phyloP scores from a whole-genome alignment of 2,329 filamentous ascomycete genomes.

The Pseudocercospora ulei region DNA sequence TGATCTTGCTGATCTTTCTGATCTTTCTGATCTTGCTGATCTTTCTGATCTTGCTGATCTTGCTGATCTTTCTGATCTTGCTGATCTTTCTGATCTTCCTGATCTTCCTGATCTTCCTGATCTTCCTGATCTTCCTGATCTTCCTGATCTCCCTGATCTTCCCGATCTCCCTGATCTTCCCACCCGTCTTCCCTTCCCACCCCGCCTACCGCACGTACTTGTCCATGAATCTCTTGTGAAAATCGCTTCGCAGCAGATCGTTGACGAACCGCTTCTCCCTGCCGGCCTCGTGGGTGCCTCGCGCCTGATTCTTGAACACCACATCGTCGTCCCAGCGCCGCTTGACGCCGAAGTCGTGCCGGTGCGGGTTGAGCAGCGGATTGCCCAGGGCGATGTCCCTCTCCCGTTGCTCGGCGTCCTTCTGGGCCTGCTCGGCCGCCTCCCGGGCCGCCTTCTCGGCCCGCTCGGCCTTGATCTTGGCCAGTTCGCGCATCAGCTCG shows the following conservation, averaged over 20 bases:
- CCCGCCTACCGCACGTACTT: slow-evolving; percentile 34
- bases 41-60: too few species aligned
- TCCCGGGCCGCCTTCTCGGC: slow-evolving; percentile 71
- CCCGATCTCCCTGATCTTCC: too few species aligned
- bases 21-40: too few species aligned
- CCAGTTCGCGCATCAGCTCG: slow-evolving; percentile 81
- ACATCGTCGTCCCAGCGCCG: slow-evolving; percentile 95
- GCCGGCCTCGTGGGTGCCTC: slow-evolving; percentile 83
- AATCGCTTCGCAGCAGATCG: slow-evolving; percentile 85
- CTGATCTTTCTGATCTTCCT: too few species aligned
- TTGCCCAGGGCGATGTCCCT: slow-evolving; percentile 86
- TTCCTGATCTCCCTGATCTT: too few species aligned
- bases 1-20: too few species aligned
- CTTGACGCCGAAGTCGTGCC: slow-evolving; percentile 74
- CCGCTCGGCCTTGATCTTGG: slow-evolving; percentile 82
- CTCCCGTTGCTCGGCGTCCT: slow-evolving; percentile 74
- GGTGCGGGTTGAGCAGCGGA: slow-evolving; percentile 70
- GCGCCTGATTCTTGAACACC: slow-evolving; percentile 96
- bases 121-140: too few species aligned
- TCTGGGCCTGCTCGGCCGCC: slow-evolving; percentile 68
- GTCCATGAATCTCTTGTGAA: slow-evolving; percentile 92
- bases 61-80: too few species aligned
- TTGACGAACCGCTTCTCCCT: slow-evolving; percentile 75
- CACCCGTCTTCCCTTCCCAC: too few species aligned
- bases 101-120: too few species aligned